Conservation (phyloP, 805 yeast species). For the Candida xiaguanensis region DNA sequence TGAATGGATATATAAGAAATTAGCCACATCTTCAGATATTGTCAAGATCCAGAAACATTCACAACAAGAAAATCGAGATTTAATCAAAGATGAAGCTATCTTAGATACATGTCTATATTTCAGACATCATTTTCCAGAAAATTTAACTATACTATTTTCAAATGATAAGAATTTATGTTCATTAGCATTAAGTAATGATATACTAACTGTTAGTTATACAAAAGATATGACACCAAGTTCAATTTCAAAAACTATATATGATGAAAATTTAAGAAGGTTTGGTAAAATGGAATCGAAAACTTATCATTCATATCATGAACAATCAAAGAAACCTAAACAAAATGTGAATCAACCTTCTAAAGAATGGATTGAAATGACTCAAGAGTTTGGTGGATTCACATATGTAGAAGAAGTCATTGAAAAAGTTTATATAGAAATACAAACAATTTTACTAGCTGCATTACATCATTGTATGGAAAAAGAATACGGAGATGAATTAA, state of each 20-base stretch:
- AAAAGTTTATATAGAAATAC: constrained; percentile 40
- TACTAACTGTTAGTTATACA: constrained; percentile 60
- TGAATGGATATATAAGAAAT: constrained; percentile 65
- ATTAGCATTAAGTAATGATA: constrained; percentile 66
- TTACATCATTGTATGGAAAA: constrained; percentile 49
- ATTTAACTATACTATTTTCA: constrained; percentile 59
- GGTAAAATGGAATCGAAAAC: constrained; percentile 14
- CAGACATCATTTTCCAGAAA: constrained; percentile 29
- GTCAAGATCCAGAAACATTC: constrained; percentile 62
- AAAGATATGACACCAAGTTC: constrained; percentile 40
- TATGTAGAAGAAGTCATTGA: constrained; percentile 13
- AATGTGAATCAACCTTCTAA: constrained; percentile 8
- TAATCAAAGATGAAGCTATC: constrained; percentile 74
- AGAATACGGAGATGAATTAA: constrained; percentile 57
- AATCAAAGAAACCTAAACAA: constrained; percentile 2
- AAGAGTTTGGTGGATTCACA: constrained; percentile 1
- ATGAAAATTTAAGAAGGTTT: constrained; percentile 27
- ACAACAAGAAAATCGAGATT: constrained; percentile 46
- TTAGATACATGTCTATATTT: constrained; percentile 79
- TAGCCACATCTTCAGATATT: constrained; percentile 49
- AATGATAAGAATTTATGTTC: constrained; percentile 82
- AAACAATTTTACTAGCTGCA: constrained; percentile 38
- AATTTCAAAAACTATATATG: constrained; percentile 38
- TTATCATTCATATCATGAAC: not conserved
- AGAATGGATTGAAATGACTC: constrained; percentile 12